These are phyloP conservation scores for Leccinum angustisporum DNA, from an alignment of 1,284 basidiomycete species.

Conservation along the genomic window DNA sequence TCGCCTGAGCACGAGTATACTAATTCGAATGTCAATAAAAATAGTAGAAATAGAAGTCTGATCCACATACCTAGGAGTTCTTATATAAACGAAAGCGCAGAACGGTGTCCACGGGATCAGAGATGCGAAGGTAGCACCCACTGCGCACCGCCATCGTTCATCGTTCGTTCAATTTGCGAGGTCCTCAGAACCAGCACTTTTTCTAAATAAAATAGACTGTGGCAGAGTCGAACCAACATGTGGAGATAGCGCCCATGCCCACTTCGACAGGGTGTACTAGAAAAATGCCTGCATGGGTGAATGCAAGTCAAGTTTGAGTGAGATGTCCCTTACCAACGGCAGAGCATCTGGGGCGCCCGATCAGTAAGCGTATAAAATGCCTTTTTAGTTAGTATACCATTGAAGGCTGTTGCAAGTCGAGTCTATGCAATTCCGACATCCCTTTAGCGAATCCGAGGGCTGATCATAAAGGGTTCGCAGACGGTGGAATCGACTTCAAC, in stretches of 20 bases:
- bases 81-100: not conserved
- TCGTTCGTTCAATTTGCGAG: not conserved
- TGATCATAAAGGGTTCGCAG: not conserved
- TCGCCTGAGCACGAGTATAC: not conserved
- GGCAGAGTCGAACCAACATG: not conserved
- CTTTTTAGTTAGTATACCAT: not conserved
- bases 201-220: not conserved
- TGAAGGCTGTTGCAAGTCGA: not conserved
- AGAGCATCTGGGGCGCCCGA: not conserved
- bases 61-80: not conserved
- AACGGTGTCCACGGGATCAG: not conserved
- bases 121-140: not conserved
- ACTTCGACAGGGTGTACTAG: not conserved
- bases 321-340: not conserved
- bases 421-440: not conserved
- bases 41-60: not conserved
- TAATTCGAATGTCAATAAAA: not conserved
- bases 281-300: not conserved
- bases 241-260: not conserved
- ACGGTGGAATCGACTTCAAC: not conserved
- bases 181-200: not conserved
- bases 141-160: not conserved
- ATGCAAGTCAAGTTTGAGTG: not conserved
- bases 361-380: not conserved
- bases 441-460: not conserved